Evolutionary conservation across 352 stramenopile genomes (phyloP).

Genomic region (Globisporangium cederbergense): DNA sequence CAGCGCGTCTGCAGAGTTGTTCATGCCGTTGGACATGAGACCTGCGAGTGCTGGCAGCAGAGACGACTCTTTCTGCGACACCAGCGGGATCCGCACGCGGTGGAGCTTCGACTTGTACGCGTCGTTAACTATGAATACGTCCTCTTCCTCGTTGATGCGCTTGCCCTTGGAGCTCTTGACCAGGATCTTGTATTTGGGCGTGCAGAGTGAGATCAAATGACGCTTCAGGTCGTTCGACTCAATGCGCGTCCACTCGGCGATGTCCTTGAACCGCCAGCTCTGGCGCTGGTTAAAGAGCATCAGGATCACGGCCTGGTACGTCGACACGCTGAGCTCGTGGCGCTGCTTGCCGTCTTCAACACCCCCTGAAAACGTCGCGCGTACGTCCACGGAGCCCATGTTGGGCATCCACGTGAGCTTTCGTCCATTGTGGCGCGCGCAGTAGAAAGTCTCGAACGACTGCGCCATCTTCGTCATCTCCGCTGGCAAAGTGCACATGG

Average conservation of each 20-base stretch:
- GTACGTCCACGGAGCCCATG: slow-evolving; percentile 90
- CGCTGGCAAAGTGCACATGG: slow-evolving; percentile 79
- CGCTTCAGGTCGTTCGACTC: slow-evolving; percentile 85
- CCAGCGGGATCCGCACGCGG: slow-evolving; percentile 77
- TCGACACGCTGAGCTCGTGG: slow-evolving; percentile 96
- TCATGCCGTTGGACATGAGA: slow-evolving; percentile 25
- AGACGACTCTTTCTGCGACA: slow-evolving; percentile 82
- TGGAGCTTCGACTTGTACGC: slow-evolving; percentile 94
- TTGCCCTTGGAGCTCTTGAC: slow-evolving; percentile 97
- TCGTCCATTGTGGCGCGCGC: slow-evolving; percentile 91
- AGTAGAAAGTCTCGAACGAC: slow-evolving; percentile 94
- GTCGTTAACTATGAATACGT: slow-evolving; percentile 93
- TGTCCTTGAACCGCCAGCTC: slow-evolving; percentile 81
- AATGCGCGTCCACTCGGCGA: slow-evolving; percentile 90
- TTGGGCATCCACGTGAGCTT: slow-evolving; percentile 96
- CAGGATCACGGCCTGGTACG: slow-evolving; percentile 98
- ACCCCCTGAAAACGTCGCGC: slow-evolving; percentile 84
- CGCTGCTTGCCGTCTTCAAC: slow-evolving; percentile 49
- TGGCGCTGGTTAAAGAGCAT: slow-evolving; percentile 95
- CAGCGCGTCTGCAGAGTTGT: slow-evolving; percentile 65
- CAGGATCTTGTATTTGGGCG: slow-evolving; percentile 97
- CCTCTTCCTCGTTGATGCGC: slow-evolving; percentile 92
- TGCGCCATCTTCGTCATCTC: slow-evolving; percentile 77
- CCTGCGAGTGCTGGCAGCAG: slow-evolving; percentile 35
- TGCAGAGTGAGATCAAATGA: slow-evolving; percentile 97